These are phyloP conservation scores for Volutella citrinella DNA, from an alignment of 2,329 filamentous ascomycete genomes.

Conservation along the genomic window DNA sequence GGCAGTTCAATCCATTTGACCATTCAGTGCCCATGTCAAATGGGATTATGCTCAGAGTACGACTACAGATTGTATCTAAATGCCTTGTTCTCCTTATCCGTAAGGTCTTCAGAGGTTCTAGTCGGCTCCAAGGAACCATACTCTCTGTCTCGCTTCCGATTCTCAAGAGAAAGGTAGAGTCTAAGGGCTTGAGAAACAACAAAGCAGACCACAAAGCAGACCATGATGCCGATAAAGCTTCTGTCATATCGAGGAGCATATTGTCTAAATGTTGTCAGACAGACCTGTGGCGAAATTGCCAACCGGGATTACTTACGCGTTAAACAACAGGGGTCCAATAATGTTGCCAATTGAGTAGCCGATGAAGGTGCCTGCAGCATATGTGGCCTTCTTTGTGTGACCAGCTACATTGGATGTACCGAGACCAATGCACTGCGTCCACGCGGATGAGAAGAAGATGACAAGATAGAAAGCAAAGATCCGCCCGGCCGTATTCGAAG, in stretches of 20 bases:
- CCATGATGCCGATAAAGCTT: slow-evolving; percentile 30
- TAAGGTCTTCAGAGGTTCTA: slow-evolving; percentile 38
- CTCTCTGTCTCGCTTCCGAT: slow-evolving; percentile 25
- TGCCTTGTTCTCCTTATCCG: slow-evolving; percentile 27
- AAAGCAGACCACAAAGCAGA: slow-evolving; percentile 30
- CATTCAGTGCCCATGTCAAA: background rate
- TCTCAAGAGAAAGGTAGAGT: slow-evolving; percentile 25
- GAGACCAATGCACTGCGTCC: slow-evolving; percentile 28
- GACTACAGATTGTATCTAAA: slow-evolving; percentile 17
- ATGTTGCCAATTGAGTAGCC: slow-evolving; percentile 34
- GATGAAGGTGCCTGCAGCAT: slow-evolving; percentile 29
- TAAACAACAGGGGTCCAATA: slow-evolving; percentile 30
- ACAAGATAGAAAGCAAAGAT: slow-evolving; percentile 29
- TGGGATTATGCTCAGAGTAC: no score
- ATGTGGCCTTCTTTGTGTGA: slow-evolving; percentile 30
- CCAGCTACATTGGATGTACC: slow-evolving; percentile 32
- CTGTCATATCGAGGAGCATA: slow-evolving; percentile 30
- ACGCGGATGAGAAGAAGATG: slow-evolving; percentile 29
- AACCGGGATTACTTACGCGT: slow-evolving; percentile 20
- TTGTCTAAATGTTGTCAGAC: slow-evolving; percentile 7
- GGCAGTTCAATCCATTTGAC: no score
- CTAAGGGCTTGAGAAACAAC: slow-evolving; percentile 28
- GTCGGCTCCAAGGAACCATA: slow-evolving; percentile 29
- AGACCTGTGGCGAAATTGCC: background rate
- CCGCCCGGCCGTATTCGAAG: slow-evolving; percentile 18